Conservation (phyloP, 2,329 filamentous ascomycete species). For the Apiospora koreana region DNA sequence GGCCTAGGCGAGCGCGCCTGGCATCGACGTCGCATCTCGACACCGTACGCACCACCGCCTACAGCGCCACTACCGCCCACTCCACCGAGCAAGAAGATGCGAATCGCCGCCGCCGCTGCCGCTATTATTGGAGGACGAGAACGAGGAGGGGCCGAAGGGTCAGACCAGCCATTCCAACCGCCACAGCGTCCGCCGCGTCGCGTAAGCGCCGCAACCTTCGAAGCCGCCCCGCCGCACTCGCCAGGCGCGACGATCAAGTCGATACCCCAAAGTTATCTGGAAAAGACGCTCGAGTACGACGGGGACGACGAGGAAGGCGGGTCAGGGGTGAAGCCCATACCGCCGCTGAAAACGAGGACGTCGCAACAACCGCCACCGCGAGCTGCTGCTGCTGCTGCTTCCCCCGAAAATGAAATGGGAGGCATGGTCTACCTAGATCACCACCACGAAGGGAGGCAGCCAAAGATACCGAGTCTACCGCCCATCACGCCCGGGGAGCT, state of each 20-base stretch:
- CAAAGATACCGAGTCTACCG: constrained; percentile 10
- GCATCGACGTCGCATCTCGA: constrained; percentile 25
- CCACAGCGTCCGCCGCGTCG: not conserved
- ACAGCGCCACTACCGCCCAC: not conserved
- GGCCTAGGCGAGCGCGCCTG: constrained; percentile 29
- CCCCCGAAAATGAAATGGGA: not conserved
- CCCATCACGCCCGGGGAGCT: constrained; percentile 9
- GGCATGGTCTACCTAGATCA: not conserved
- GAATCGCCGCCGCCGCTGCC: not conserved
- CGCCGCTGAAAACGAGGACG: not conserved
- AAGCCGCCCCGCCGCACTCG: not conserved
- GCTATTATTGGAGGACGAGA: not conserved
- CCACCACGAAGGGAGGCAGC: not conserved
- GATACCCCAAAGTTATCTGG: not conserved
- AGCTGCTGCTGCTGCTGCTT: not conserved
- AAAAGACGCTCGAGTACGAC: not conserved
- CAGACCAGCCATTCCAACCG: not conserved
- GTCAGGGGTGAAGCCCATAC: not conserved
- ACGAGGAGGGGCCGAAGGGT: not conserved
- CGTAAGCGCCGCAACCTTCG: not conserved
- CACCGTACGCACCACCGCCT: constrained; percentile 21
- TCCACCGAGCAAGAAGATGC: not conserved
- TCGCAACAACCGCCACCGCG: not conserved
- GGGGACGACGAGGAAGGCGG: not conserved
- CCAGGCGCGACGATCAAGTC: not conserved